phyloP scores from a whole-genome alignment of 106 monocot genomes.

The Dactylorhiza incarnata region DNA sequence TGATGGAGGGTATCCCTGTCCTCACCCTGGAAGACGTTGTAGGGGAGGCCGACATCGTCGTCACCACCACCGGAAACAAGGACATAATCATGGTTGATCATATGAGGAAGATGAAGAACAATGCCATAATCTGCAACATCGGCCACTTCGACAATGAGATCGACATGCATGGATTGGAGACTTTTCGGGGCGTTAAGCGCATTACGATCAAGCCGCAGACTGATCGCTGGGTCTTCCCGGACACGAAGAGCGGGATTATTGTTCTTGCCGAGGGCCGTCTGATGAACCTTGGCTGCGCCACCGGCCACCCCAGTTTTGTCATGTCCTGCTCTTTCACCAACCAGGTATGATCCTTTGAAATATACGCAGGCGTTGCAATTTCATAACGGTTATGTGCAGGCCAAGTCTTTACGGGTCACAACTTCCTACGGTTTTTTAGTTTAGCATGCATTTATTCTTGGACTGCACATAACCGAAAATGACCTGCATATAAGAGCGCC shows the following conservation, averaged over 20 bases:
- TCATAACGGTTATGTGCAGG: too few species aligned
- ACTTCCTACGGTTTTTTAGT: too few species aligned
- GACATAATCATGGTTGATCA: constrained; percentile 42
- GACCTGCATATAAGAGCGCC: too few species aligned
- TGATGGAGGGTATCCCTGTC: constrained; percentile 18
- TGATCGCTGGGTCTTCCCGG: constrained; percentile 40
- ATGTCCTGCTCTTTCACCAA: constrained; percentile 55
- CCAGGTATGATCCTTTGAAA: constrained; percentile 17
- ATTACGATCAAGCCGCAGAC: constrained; percentile 45
- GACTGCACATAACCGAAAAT: too few species aligned
- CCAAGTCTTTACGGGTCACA: too few species aligned
- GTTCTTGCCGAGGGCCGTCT: constrained; percentile 37
- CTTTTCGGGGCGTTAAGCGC: constrained; percentile 19
- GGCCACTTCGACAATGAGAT: constrained; percentile 44
- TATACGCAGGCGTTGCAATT: too few species aligned
- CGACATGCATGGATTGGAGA: constrained; percentile 33
- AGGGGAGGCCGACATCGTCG: constrained; percentile 24
- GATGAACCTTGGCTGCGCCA: constrained; percentile 44
- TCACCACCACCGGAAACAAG: constrained; percentile 41
- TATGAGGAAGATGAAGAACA: constrained; percentile 57
- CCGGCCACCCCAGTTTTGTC: constrained; percentile 38
- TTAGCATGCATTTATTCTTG: too few species aligned
- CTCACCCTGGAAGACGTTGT: constrained; percentile 27
- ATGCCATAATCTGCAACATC: constrained; percentile 46
- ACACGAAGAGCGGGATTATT: constrained; percentile 31